Base-by-base conservation (phyloP, 257 asterid species). In the Datura wrightii region DNA sequence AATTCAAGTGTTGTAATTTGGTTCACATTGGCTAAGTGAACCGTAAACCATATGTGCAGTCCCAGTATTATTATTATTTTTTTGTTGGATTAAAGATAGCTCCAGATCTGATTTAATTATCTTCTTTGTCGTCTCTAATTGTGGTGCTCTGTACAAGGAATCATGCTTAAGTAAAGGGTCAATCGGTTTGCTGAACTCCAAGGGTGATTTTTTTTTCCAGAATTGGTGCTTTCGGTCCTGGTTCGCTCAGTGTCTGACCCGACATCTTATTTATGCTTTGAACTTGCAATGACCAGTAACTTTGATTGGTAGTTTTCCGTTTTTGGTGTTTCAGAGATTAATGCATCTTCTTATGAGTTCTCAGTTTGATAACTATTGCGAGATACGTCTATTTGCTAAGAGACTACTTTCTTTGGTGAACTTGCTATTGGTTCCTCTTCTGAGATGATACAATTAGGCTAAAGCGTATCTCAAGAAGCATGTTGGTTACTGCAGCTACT, bases 91-190 rank as follows among this genome's bases (percentile, higher is more conserved):
- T 6, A 36, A 24, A 24, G 60, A 50, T 74, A 24, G 81, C 60
- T 74, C 39, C 59, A 24, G 80, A 19, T 46, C 80, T 48, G 54
- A 74, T 74, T 24, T 46, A 74, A 74, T 74, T 14, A 74, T 74
- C 59, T 46, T 74, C 59, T 74, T 74, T 19, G 3, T 74, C 19
- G 10, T 74, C 59, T 10, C 24, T 74, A 6, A 24, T 74, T 74
- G 60, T 74, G 60, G 81, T 74, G 81, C 19, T 69, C 53, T 24
- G 60, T 52, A 74, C 1, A 6, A 74, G 41, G 80, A 74, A 11
- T 46, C 60, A 74, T 74, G 13, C 81, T 74, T 2, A 48, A 74
- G 44, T 48, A 10, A 67, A 65, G 16, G 46, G 19, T 36, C 10
- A 9, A 44, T 18, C 39, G 44, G 58, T 46, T n/a, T 72, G 58